Evolutionary conservation across 2,329 filamentous ascomycete genomes (phyloP).

Genomic region (Colletotrichum godetiae): DNA sequence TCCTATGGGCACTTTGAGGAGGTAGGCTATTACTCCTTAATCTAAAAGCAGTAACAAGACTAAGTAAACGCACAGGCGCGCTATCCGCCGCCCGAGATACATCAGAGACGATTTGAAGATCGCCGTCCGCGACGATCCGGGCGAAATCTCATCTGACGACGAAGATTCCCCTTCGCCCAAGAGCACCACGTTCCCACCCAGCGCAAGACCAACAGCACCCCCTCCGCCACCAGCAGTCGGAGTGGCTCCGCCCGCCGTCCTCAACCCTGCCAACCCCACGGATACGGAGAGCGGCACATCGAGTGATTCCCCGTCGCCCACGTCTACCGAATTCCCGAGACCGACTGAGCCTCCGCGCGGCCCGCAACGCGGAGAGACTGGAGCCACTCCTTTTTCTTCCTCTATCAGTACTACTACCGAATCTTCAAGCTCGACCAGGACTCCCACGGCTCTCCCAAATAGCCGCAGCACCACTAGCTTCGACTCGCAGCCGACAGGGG

Average conservation of each 20-base stretch:
- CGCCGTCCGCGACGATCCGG: slow-evolving; percentile 11
- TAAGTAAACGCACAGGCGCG: slow-evolving; percentile 5
- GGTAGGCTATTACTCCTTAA: slow-evolving; percentile 1
- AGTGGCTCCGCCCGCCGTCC: slow-evolving; percentile 1
- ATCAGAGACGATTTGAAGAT: slow-evolving; percentile 16
- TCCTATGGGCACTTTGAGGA: slow-evolving; percentile 10
- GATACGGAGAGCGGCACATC: slow-evolving; percentile 4
- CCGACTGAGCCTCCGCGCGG: neutral
- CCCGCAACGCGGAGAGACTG: neutral
- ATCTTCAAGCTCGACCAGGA: neutral
- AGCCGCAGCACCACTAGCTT: neutral
- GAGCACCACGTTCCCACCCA: slow-evolving; percentile 5
- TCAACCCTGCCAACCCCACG: slow-evolving; percentile 23
- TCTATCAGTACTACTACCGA: neutral
- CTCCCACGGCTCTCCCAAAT: slow-evolving; percentile 8
- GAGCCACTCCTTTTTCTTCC: neutral
- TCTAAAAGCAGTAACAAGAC: neutral
- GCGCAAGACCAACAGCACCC: neutral
- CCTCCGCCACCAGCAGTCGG: neutral
- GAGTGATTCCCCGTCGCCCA: neutral
- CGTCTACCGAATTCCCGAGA: neutral
- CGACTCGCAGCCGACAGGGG: neutral
- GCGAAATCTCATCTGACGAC: slow-evolving; percentile 13
- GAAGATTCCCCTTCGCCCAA: slow-evolving; percentile 30
- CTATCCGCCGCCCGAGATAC: slow-evolving; percentile 8